Conservation (phyloP, 208 protist species). For the Acanthamoeba lenticulata region DNA sequence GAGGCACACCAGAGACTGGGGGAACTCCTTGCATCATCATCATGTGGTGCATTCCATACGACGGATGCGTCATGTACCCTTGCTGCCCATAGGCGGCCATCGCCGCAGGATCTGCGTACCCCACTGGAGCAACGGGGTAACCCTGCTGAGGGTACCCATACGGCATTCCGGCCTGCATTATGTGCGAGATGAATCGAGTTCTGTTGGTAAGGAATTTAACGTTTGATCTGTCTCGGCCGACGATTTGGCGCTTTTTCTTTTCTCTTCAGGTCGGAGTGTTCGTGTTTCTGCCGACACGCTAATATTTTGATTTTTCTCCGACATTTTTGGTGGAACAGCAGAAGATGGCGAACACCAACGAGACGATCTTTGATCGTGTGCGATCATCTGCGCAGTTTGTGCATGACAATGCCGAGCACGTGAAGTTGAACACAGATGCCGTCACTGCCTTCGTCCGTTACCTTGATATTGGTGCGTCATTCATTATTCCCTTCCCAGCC, state of each 20-base stretch:
- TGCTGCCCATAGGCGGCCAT: not conserved
- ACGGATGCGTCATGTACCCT: not conserved
- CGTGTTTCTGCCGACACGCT: not conserved
- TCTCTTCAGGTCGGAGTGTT: not conserved
- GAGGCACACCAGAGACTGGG: constrained; percentile 21
- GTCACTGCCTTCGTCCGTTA: not conserved
- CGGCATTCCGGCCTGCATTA: not conserved
- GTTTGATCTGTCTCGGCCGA: not conserved
- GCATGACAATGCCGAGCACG: not conserved
- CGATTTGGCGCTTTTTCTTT: not conserved
- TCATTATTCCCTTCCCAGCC: not conserved
- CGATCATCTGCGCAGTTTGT: not conserved
- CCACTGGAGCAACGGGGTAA: not conserved
- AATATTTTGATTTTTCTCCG: not conserved
- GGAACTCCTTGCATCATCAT: constrained; percentile 13
- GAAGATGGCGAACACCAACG: not conserved
- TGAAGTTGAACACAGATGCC: not conserved
- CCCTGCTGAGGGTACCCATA: not conserved
- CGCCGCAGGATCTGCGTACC: not conserved
- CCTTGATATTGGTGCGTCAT: not conserved
- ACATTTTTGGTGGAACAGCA: not conserved
- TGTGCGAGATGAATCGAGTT: not conserved
- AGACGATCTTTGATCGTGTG: not conserved
- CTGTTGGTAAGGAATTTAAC: not conserved
- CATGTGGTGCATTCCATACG: constrained; percentile 2